Base-by-base conservation (phyloP, 2,329 filamentous ascomycete genomes). In the Nemania bipapillata region DNA sequence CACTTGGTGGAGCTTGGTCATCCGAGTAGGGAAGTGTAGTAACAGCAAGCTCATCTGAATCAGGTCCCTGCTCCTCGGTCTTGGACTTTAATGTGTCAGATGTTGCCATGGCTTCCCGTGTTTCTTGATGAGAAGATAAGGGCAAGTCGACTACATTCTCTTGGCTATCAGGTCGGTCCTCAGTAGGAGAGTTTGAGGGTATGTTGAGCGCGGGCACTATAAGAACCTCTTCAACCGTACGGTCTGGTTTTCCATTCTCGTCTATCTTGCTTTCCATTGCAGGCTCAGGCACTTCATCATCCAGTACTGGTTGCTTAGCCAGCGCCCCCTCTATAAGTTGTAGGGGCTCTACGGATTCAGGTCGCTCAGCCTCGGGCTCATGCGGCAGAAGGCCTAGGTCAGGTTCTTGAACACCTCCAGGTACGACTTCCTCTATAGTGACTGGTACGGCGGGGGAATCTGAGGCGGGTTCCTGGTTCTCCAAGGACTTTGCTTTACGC, bases 221-320 rank as follows among this genome's bases (percentile, higher is more conserved):
- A 45, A 66, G 72, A 37, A 53, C 53, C 9, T 73, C 70, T 45
- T 68, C 45, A 35, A 60, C 35, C 49, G 71, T 63, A 42, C 65
- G 72, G 15, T 79, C 77, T 67, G 77, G 78, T 72, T 79, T 79
- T 50, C 74, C 73, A 66, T 80, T 80, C 61, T 76, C 76, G 47
- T 68, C 67, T 63, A 75, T 76, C 63, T 76, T 75, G 9, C 69
- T 66, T 35, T 32, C 28, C 50, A 7, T 54, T 20, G 30, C 1
- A 47, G 42, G 5, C 20, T 67, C 67, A n/a, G 70, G 63, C 8
- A 52, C 8, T 24, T 58, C 40, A 28, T 72, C 66, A 57, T 70
- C 60, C 26, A 49, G 65, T 15, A 37, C 53, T 37, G 30, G 17
- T 35, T 55, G 50, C 22, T 63, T 37, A 61, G 37, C n/a, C 2